Evolutionary conservation across 768 basidiomycete genomes (phyloP).

Genomic region (Pisolithus sp.): DNA sequence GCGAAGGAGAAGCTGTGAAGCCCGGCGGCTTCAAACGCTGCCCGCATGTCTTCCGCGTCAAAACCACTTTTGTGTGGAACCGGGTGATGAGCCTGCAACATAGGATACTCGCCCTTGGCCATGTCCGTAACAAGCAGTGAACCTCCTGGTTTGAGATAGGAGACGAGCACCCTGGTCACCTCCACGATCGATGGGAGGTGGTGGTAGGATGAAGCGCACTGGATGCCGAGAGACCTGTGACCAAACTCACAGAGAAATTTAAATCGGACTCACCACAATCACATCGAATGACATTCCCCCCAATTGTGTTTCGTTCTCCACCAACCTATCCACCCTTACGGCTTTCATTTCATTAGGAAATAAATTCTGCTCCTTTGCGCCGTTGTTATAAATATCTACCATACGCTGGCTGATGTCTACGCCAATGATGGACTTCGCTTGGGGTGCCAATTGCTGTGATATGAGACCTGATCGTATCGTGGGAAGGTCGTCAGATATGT

Average conservation of each 20-base stretch:
- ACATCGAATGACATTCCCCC: constrained; percentile 54
- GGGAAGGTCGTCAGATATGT: too few species aligned
- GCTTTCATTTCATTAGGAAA: constrained; percentile 55
- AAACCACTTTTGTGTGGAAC: constrained; percentile 50
- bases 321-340: constrained; percentile 39
- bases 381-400: constrained; percentile 54
- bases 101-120: constrained; percentile 21
- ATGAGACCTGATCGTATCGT: constrained; percentile 40
- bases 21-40: constrained; percentile 43
- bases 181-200: constrained; percentile 42
- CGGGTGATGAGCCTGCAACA: constrained; percentile 29
- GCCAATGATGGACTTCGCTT: constrained; percentile 54
- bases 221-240: not conserved
- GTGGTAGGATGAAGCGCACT: constrained; percentile 58
- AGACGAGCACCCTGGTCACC: constrained; percentile 45
- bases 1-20: constrained; percentile 37
- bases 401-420: constrained; percentile 63
- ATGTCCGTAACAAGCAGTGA: constrained; percentile 50
- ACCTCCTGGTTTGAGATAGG: constrained; percentile 53
- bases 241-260: not conserved
- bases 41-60: constrained; percentile 36
- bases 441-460: constrained; percentile 48
- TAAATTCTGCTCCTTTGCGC: constrained; percentile 50
- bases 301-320: constrained; percentile 41
- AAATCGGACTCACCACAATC: constrained; percentile 42